Percentiles rank a stretch among this genome's conserved stretches.
These are phyloP conservation scores for Vigna reflexopilosa DNA, from an alignment of 306 rosid species.

Conservation along the genomic window DNA sequence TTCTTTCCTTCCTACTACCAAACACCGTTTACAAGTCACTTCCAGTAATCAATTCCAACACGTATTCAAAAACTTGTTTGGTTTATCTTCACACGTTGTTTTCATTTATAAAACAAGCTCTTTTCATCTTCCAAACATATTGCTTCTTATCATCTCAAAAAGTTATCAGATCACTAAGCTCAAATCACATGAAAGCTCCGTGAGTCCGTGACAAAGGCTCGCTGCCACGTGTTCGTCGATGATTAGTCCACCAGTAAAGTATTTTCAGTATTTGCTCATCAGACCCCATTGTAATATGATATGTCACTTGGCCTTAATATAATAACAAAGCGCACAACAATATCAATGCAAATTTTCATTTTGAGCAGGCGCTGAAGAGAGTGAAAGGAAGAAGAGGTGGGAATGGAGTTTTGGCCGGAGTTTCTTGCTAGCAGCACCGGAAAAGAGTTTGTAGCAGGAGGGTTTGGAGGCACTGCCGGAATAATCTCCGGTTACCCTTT, in stretches of 20 bases:
- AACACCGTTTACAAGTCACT: too few species aligned
- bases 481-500: constrained; percentile 40
- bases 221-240: background rate
- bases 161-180: background rate
- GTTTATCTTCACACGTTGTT: background rate
- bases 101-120: background rate
- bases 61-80: background rate
- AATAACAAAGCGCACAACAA: background rate
- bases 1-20: too few species aligned
- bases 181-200: background rate
- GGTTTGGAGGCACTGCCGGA: constrained; percentile 89
- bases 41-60: background rate
- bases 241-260: background rate
- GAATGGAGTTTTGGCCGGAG: constrained; percentile 83
- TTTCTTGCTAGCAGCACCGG: constrained; percentile 84
- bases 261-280: background rate
- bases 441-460: constrained; percentile 89
- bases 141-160: background rate
- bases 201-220: background rate
- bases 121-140: background rate
- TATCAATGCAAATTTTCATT: background rate
- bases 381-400: background rate
- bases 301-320: background rate
- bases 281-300: background rate
- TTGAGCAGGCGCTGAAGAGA: background rate